phyloP scores from a whole-genome alignment of 257 asterid genomes.

The Linaria vulgaris region DNA sequence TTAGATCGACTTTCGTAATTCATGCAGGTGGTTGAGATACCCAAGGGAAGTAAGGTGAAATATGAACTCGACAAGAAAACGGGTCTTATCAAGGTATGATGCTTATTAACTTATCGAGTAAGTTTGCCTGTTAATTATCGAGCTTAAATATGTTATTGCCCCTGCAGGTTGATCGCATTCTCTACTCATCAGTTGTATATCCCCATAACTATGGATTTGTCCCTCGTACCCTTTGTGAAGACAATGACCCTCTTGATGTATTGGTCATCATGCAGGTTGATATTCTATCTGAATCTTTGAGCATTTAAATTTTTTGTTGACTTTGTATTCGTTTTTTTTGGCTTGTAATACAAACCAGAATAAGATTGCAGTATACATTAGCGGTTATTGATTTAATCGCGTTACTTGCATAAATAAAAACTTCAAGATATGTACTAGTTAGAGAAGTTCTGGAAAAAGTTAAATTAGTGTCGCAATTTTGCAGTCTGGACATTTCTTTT shows the following conservation, averaged over 20 bases:
- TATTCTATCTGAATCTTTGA: conserved; percentile 15
- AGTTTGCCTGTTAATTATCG: conserved; percentile 1
- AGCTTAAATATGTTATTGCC: conserved; percentile 22
- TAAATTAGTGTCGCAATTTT: no score
- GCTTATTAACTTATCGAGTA: conserved; percentile 10
- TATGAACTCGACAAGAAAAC: conserved; percentile 94
- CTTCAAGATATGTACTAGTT: background rate
- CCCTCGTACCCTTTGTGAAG: conserved; percentile 97
- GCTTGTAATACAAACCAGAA: background rate
- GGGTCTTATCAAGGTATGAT: conserved; percentile 87
- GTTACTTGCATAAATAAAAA: background rate
- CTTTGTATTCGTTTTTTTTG: background rate
- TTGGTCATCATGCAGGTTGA: conserved; percentile 96
- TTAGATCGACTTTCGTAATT: conserved; percentile 14
- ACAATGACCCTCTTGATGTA: conserved; percentile 91
- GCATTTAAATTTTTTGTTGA: background rate
- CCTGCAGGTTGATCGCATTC: conserved; percentile 90
- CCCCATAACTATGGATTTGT: conserved; percentile 98
- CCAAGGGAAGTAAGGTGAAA: conserved; percentile 96
- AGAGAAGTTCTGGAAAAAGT: background rate
- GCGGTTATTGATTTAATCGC: background rate
- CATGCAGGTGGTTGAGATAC: conserved; percentile 88
- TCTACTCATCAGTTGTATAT: conserved; percentile 94
- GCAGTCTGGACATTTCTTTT: no score
- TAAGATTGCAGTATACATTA: conserved; percentile 1